Base-by-base conservation (phyloP, 73 alveolate genomes). In the Tetrahymena borealis region DNA sequence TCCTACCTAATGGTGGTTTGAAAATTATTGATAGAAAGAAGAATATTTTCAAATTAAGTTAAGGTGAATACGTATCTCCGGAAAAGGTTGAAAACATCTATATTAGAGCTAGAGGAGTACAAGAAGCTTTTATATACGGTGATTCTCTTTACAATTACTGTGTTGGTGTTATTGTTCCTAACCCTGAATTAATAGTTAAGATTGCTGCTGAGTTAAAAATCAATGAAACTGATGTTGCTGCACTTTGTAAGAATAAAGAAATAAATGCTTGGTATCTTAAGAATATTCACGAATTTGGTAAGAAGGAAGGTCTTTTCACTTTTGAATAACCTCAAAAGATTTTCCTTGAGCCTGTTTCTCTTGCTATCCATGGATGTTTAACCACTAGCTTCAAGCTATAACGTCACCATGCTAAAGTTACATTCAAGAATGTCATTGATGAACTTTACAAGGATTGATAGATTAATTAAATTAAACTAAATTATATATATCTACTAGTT, bases 41-140 rank as follows among this genome's bases (percentile, higher is more conserved):
- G 96, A 98, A 97, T 94, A 97, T 98, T 60, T 98, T 98, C 95
- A 98, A 98, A 95, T 95, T 98, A 16, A 91, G 97, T 24, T 98
- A 98, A 91, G 99, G 99, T 38, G 99, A 98, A 90, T 98, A 98
- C 90, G 97, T 98, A 33, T 99, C 99, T 11, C 99, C 99, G 12
- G 99, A 98, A 91, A 98, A 98, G 92, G 90, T 98, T 16, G 99
- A 98, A 95, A 96, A 96, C 42, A 92, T 96, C 37, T 97, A 96
- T 91, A 94, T 40, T 32, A 91, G 98, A 90, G 94, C 98, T 90
- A 41, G 92, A 32, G 94, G 95, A 35, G 97, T 98, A 16, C 91
- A 95, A 15, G 98, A 98, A 91, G 94, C 95, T 91, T 98, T 95
- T 40, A 98, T 98, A 13, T 96, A 98, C 93, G 99, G 99, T 33